Evolutionary conservation across 805 yeast species (phyloP), one percentile per base, ranked within the genome.

Genomic region (Tetrapisispora arboricola): DNA sequence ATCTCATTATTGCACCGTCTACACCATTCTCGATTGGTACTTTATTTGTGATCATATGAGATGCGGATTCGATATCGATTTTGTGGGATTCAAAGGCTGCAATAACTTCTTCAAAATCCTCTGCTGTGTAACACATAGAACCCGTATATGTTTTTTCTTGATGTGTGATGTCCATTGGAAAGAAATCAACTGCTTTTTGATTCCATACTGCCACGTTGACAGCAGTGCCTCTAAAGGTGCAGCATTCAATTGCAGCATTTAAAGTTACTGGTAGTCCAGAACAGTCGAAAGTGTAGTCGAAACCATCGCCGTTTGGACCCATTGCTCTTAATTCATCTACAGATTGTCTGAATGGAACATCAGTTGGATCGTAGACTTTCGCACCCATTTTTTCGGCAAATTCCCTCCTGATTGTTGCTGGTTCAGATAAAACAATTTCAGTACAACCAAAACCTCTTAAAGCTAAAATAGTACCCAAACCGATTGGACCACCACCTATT

Each of bases 151-250:
- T 55, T 51, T 75, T 77, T 55, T 78, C 84, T 44, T 70, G 70
- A 48, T 66, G 59, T 2, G 81, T 72, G 13, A 75, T 57, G 49
- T 67, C 70, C 78, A 75, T 76, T 37, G 80, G 81, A 46, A 63
- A 67, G 54, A 70, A 72, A 11, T 61, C 60, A 21, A 72, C 63
- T 7, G 76, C 25, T 28, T 67, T 63, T 35, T 68, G 66, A 18
- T 75, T 73, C 81, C 83, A 79, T 42, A 79, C 74, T 6, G 85
- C 85, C 35, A 78, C 71, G 53, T 78, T 78, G 24, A 76, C 75
- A 8, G 78, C 76, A 2, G 68, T 64, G 37, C 85, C 85, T 45
- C 73, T 67, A 4, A 75, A 70, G 1, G 71, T 62, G 15, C 76
- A 60, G 20, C 76, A 73, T 38, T 63, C 66, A 33, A 78, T 57